These are phyloP conservation scores for Elaeagnus macrophylla DNA, from an alignment of 306 rosid genomes.

Conservation along the genomic window DNA sequence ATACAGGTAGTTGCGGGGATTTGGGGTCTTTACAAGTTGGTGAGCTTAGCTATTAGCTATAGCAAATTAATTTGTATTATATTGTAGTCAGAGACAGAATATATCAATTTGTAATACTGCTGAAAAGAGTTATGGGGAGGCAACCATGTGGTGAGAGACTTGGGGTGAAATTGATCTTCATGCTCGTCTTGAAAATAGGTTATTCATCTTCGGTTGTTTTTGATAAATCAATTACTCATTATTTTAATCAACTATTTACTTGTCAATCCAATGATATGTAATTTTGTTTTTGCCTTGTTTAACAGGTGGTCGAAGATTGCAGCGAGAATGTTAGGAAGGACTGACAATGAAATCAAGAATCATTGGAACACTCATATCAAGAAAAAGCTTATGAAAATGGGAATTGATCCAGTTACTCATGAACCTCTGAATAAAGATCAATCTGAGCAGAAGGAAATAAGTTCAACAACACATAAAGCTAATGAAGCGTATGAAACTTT, in stretches of 20 bases:
- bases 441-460: slow-evolving; percentile 21
- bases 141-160: slow-evolving; percentile 95
- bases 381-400: slow-evolving; percentile 82
- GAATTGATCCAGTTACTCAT: slow-evolving; percentile 82
- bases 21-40: slow-evolving; percentile 36
- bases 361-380: slow-evolving; percentile 95
- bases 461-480: slow-evolving; percentile 15
- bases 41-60: slow-evolving; percentile 17
- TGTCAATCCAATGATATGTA: no score
- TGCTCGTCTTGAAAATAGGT: slow-evolving; percentile 93
- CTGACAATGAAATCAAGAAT: slow-evolving; percentile 84
- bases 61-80: background rate
- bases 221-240: background rate
- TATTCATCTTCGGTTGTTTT: background rate
- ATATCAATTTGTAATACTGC: slow-evolving; percentile 10
- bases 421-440: slow-evolving; percentile 52
- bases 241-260: background rate
- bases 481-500: no score
- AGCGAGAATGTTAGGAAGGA: slow-evolving; percentile 71
- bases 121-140: slow-evolving; percentile 56
- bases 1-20: slow-evolving; percentile 52
- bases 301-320: slow-evolving; percentile 93
- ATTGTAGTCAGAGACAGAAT: background rate
- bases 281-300: background rate
- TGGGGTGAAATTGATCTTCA: slow-evolving; percentile 92